Percentiles rank a stretch among this genome's conserved stretches.
Conservation (phyloP, 2,329 filamentous ascomycete species). For the Pseudogymnoascus sp. region DNA sequence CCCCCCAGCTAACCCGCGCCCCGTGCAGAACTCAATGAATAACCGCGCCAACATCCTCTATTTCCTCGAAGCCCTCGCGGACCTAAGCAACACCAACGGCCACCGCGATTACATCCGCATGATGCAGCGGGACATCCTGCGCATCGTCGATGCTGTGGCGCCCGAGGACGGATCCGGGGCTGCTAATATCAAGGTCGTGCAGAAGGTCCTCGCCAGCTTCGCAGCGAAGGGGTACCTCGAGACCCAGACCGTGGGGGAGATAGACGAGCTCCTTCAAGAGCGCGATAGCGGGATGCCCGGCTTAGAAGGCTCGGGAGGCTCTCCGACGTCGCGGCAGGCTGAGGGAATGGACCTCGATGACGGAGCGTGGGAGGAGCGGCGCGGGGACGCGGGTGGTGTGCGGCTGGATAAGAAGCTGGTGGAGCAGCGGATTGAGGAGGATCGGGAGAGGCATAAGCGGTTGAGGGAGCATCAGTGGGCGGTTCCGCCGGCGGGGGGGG, state of each 20-base stretch:
- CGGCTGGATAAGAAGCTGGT: slow-evolving; percentile 77
- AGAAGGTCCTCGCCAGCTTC: slow-evolving; percentile 67
- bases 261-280: slow-evolving; percentile 75
- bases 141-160: slow-evolving; percentile 85
- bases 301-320: not conserved
- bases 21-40: slow-evolving; percentile 77
- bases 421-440: slow-evolving; percentile 94
- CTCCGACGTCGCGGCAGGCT: not conserved
- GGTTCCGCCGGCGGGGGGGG: slow-evolving; percentile 52
- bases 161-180: slow-evolving; percentile 80
- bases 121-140: slow-evolving; percentile 88
- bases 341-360: not conserved
- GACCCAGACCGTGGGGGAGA: slow-evolving; percentile 65
- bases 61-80: slow-evolving; percentile 92
- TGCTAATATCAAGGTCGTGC: slow-evolving; percentile 87
- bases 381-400: not conserved
- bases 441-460: slow-evolving; percentile 88
- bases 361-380: slow-evolving; percentile 12
- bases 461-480: slow-evolving; percentile 91
- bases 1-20: not conserved
- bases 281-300: slow-evolving; percentile 46
- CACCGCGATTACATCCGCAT: slow-evolving; percentile 80
- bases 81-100: slow-evolving; percentile 54
- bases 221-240: slow-evolving; percentile 64
- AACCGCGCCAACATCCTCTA: slow-evolving; percentile 98